Conservation (phyloP, 305 asterid genomes). For the Solanum hybrid region DNA sequence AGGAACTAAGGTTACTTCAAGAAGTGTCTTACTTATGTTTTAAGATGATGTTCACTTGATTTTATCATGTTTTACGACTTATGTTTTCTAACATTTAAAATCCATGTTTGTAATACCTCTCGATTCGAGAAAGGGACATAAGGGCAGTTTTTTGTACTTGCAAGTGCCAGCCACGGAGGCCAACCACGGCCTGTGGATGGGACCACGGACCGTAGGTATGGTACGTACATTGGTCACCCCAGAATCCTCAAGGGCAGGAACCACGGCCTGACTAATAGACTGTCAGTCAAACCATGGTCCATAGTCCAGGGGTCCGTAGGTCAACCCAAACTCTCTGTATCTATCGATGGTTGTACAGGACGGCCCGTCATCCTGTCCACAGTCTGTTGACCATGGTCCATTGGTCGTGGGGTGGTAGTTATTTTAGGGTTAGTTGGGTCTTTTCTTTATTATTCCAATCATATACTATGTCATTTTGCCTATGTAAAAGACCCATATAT, state of each 20-base stretch:
- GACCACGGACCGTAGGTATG: neutral
- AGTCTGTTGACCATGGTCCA: neutral
- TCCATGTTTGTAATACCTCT: neutral
- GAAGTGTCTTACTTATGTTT: neutral
- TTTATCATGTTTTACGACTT: neutral
- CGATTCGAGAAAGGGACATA: neutral
- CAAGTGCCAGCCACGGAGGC: neutral
- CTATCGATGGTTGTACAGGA: neutral
- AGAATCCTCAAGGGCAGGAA: neutral
- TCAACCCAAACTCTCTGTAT: neutral
- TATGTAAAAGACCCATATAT: too few relatives aligned
- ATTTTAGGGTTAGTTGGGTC: neutral
- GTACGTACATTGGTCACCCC: neutral
- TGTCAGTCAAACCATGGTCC: accelerated
- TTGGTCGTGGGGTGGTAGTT: neutral
- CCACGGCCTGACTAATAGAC: neutral
- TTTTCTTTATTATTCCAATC: too few relatives aligned
- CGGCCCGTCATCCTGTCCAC: neutral
- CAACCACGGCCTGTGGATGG: neutral
- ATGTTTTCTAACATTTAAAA: neutral
- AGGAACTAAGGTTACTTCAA: neutral
- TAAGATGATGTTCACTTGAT: neutral
- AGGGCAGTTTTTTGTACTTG: neutral
- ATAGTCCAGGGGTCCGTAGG: neutral
- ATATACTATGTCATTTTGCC: neutral